A percentile compares a stretch with the other conserved stretches of the same genome.
Conservation (phyloP, 2,329 filamentous ascomycete species). For the Aspergillus sojae region DNA sequence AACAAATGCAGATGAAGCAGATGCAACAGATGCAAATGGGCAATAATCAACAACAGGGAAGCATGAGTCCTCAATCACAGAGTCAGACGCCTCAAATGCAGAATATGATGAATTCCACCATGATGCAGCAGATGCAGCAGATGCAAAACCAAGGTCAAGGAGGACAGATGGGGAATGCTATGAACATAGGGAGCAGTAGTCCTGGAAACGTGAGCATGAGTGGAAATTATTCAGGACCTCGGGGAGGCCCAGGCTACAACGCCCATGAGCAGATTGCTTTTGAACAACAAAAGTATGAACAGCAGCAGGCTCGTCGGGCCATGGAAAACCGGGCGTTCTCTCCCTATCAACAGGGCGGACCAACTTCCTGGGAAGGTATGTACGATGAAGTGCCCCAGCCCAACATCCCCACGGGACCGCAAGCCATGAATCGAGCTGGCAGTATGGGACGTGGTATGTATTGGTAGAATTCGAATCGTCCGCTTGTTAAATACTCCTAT, state of each 20-base stretch:
- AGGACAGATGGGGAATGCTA: conserved; percentile 30
- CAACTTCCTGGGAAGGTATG: conserved; percentile 96
- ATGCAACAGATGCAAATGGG: conserved; percentile 59
- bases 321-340: conserved; percentile 46
- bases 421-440: conserved; percentile 48
- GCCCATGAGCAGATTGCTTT: conserved; percentile 74
- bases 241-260: conserved; percentile 61
- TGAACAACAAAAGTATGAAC: conserved; percentile 78
- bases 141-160: conserved; percentile 49
- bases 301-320: conserved; percentile 63
- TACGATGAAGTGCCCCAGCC: conserved; percentile 94
- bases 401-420: conserved; percentile 60
- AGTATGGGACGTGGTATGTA: conserved; percentile 45
- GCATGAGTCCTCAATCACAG: conserved; percentile 39
- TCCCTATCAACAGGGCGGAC: conserved; percentile 59
- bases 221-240: conserved; percentile 48
- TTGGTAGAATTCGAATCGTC: conserved; percentile 22
- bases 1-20: conserved; percentile 66
- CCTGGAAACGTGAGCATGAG: conserved; percentile 43
- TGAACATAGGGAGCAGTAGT: conserved; percentile 30
- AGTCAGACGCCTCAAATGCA: conserved; percentile 58
- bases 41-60: conserved; percentile 37
- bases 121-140: conserved; percentile 70
- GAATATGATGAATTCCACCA: conserved; percentile 68
- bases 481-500: not conserved